Percentiles rank a stretch among this genome's conserved stretches.
These are phyloP conservation scores for Vanderwaltozyma tropicalis DNA, from an alignment of 805 yeast genomes.

Conservation along the genomic window DNA sequence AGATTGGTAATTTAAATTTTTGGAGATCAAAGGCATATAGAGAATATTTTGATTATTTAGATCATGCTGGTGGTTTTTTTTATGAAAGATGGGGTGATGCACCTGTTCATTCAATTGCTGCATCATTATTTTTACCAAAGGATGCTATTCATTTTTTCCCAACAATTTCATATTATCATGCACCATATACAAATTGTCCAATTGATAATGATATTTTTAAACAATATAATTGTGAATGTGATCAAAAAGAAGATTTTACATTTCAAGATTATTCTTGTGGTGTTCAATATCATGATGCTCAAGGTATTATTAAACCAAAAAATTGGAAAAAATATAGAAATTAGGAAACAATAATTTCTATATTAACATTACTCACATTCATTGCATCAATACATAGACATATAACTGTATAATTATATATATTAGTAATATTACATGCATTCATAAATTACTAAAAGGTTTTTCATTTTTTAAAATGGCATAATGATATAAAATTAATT, in stretches of 20 bases:
- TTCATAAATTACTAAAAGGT: too few species aligned
- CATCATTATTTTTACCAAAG: constrained; percentile 55
- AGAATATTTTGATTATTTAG: constrained; percentile 57
- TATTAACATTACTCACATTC: too few species aligned
- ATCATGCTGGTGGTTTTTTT: constrained; percentile 69
- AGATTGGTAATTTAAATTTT: constrained; percentile 63
- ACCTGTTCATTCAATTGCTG: constrained; percentile 78
- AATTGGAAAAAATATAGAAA: constrained; percentile 42
- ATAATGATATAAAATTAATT: too few species aligned
- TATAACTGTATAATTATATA: too few species aligned
- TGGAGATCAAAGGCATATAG: constrained; percentile 64
- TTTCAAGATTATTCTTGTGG: constrained; percentile 65
- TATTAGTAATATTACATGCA: too few species aligned
- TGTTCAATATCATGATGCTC: constrained; percentile 43
- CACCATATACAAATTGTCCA: constrained; percentile 71
- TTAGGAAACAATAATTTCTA: neutral
- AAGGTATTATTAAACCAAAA: constrained; percentile 42
- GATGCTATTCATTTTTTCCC: constrained; percentile 62
- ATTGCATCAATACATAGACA: too few species aligned
- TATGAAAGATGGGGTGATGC: constrained; percentile 93
- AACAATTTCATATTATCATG: constrained; percentile 73
- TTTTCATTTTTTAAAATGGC: too few species aligned
- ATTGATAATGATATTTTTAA: constrained; percentile 47
- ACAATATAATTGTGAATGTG: constrained; percentile 60
- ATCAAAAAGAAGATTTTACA: constrained; percentile 62